These are phyloP conservation scores for Boletus speciosus DNA, from an alignment of 768 basidiomycete species.

Conservation along the genomic window DNA sequence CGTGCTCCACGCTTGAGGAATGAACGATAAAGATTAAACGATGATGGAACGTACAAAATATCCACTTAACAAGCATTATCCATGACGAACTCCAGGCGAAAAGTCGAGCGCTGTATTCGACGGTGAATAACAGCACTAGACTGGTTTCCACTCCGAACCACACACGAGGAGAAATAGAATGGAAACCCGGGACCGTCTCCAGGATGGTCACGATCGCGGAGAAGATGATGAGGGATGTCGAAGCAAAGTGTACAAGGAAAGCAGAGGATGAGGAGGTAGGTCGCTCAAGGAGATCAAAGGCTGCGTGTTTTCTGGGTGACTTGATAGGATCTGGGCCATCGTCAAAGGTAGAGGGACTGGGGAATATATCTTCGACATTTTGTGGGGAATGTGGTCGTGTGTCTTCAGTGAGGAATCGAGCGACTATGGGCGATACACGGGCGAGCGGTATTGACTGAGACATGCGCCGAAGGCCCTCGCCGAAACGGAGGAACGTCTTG, in stretches of 20 bases:
- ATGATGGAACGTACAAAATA: slow-evolving; percentile 50
- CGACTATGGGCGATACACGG: slow-evolving; percentile 22
- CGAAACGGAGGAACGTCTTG: background rate
- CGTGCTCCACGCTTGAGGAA: background rate
- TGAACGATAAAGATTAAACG: background rate
- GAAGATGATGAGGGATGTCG: slow-evolving; percentile 67
- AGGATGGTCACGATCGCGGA: slow-evolving; percentile 75
- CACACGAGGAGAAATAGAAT: slow-evolving; percentile 59
- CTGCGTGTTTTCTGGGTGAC: slow-evolving; percentile 56
- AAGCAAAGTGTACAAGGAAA: slow-evolving; percentile 69
- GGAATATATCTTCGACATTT: slow-evolving; percentile 39
- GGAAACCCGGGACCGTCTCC: slow-evolving; percentile 77
- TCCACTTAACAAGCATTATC: slow-evolving; percentile 60
- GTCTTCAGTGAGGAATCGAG: slow-evolving; percentile 47
- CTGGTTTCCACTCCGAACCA: slow-evolving; percentile 90
- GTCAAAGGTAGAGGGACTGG: slow-evolving; percentile 35
- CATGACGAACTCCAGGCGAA: slow-evolving; percentile 73
- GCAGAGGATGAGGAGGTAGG: slow-evolving; percentile 75
- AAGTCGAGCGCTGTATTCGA: slow-evolving; percentile 74
- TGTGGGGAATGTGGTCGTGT: slow-evolving; percentile 28
- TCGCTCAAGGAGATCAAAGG: slow-evolving; percentile 73
- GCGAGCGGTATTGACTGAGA: slow-evolving; percentile 31
- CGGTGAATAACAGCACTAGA: slow-evolving; percentile 79
- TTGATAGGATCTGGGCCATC: slow-evolving; percentile 25
- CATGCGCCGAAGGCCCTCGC: slow-evolving; percentile 13